Evolutionary conservation across 2,329 filamentous ascomycete species (phyloP).

Genomic region (Ceratocystis destructans): DNA sequence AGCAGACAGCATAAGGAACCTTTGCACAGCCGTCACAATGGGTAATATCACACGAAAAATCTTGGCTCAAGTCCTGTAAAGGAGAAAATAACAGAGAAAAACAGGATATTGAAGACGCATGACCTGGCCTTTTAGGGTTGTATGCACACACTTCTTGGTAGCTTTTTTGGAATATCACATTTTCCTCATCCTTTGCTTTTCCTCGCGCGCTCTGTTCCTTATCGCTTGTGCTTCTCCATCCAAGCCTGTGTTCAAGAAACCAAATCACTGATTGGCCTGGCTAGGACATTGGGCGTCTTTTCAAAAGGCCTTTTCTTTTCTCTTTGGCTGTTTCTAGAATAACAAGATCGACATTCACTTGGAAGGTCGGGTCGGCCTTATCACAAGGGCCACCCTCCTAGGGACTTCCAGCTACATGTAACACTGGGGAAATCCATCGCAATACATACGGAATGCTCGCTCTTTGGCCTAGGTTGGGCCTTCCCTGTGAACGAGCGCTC

Average conservation of each 20-base stretch:
- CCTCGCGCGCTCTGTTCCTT: not conserved
- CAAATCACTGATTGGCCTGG: not conserved
- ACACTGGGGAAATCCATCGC: not conserved
- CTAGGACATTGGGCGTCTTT: not conserved
- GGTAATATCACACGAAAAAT: not conserved
- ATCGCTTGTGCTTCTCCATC: not conserved
- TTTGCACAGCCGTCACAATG: not conserved
- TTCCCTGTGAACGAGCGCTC: not conserved
- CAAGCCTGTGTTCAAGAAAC: not conserved
- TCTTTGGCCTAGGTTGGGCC: not conserved
- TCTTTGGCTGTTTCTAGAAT: conserved; percentile 1
- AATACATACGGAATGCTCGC: not conserved
- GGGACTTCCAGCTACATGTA: not conserved
- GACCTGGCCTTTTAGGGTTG: too few relatives aligned
- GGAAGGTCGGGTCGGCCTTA: not conserved
- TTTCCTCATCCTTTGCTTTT: not conserved
- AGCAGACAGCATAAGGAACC: not conserved
- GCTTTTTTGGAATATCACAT: not conserved
- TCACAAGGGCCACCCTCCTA: not conserved
- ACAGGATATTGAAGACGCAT: not conserved
- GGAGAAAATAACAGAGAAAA: not conserved
- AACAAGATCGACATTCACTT: not conserved
- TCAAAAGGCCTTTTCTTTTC: not conserved
- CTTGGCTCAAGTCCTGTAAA: not conserved
- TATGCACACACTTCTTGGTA: too few relatives aligned